A percentile compares a stretch with the other conserved stretches of the same genome.
These are phyloP conservation scores for Bodo saltans DNA, from an alignment of 78 protist species.

Conservation along the genomic window DNA sequence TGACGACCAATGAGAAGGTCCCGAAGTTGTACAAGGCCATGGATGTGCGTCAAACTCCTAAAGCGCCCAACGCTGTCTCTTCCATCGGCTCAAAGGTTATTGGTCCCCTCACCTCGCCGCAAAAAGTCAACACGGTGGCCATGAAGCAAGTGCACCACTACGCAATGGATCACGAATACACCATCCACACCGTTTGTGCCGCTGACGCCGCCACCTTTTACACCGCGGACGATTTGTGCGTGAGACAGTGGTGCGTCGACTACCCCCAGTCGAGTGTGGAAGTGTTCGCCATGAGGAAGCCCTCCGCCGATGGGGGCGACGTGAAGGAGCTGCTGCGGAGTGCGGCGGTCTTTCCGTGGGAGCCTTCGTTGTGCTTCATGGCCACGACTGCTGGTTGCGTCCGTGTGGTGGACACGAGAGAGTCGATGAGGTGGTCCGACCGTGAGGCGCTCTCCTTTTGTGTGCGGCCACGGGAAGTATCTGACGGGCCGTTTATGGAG, in stretches of 20 bases:
- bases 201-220: neutral
- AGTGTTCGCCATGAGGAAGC: neutral
- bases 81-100: neutral
- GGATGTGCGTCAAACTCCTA: neutral
- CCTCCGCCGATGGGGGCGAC: neutral
- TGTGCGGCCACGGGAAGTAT: too few species aligned
- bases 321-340: neutral
- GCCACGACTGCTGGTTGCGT: too few species aligned
- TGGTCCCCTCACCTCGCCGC: neutral
- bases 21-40: neutral
- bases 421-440: too few species aligned
- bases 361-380: too few species aligned
- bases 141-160: neutral
- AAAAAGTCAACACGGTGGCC: neutral
- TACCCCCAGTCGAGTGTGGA: neutral
- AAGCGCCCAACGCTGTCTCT: neutral
- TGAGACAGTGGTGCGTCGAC: neutral
- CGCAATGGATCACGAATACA: neutral
- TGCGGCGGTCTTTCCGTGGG: neutral
- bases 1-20: neutral
- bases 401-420: too few species aligned
- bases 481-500: neutral
- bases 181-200: neutral
- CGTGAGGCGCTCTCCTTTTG: too few species aligned
- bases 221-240: neutral